Percentiles rank a stretch among this genome's conserved stretches.
Conservation (phyloP, 345 rosid species). For the Mercurialis annua region DNA sequence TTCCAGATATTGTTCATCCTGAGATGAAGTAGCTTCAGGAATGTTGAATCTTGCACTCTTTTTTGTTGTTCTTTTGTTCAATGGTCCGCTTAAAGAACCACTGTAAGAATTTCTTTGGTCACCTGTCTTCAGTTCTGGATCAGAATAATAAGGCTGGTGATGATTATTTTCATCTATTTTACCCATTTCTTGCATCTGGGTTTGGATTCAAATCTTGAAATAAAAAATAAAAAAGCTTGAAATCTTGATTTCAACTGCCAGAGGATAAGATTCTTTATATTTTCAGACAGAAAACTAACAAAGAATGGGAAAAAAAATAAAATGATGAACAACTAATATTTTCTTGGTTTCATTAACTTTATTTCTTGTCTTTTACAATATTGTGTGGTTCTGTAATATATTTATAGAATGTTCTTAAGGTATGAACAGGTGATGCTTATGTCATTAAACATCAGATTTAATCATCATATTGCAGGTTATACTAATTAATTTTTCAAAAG, state of each 20-base stretch:
- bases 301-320: too few species aligned
- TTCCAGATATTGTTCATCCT: constrained; percentile 36
- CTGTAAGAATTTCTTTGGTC: constrained; percentile 31
- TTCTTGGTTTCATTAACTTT: too few species aligned
- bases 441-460: not conserved
- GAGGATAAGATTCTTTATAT: too few species aligned
- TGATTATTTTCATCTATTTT: constrained; percentile 28
- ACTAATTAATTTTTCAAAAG: not conserved
- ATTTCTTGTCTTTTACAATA: not conserved
- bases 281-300: too few species aligned
- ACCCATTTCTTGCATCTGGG: constrained; percentile 24
- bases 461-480: not conserved
- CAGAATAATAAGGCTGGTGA: constrained; percentile 37
- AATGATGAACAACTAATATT: too few species aligned
- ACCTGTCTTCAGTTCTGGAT: constrained; percentile 31
- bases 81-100: constrained; percentile 51
- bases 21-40: constrained; percentile 25
- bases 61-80: constrained; percentile 40
- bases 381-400: not conserved
- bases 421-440: not conserved
- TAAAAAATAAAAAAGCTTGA: not conserved
- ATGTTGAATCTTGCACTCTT: constrained; percentile 38
- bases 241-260: not conserved
- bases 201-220: not conserved
- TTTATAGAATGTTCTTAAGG: not conserved